Percentiles rank a stretch among this genome's conserved stretches.
Evolutionary conservation across 1,284 basidiomycete species (phyloP).

Genomic region (Cerioporus squamosus): DNA sequence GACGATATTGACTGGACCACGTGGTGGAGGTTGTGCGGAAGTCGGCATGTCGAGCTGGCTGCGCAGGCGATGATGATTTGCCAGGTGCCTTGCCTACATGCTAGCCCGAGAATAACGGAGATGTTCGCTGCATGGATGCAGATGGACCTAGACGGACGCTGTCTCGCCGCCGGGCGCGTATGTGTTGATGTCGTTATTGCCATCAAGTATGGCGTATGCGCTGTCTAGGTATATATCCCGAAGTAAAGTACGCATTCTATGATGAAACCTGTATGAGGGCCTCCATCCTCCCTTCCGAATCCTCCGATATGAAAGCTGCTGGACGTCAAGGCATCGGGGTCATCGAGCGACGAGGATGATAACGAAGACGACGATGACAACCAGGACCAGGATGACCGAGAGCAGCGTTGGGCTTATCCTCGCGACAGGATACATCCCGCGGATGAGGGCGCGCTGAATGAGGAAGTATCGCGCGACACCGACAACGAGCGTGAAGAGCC

Average conservation of each 20-base stretch:
- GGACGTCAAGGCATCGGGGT: not conserved
- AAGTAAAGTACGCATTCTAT: not conserved
- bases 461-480: constrained; percentile 59
- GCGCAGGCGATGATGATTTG: too few species aligned
- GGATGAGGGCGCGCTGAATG: constrained; percentile 55
- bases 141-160: too few species aligned
- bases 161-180: too few species aligned
- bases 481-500: constrained; percentile 52
- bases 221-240: not conserved
- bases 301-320: not conserved
- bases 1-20: too few species aligned
- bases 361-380: constrained; percentile 55
- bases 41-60: too few species aligned
- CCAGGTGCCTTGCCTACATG: too few species aligned
- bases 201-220: not conserved
- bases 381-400: constrained; percentile 43
- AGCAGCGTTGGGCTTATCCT: constrained; percentile 49
- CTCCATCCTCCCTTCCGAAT: too few species aligned
- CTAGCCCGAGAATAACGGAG: too few species aligned
- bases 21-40: too few species aligned
- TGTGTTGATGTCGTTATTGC: not conserved
- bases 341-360: constrained; percentile 42
- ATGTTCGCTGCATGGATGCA: too few species aligned
- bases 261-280: not conserved
- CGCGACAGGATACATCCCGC: constrained; percentile 61